A percentile compares a stretch with the other conserved stretches of the same genome.
Evolutionary conservation across 2,329 filamentous ascomycete genomes (phyloP).

Genomic region (Aaosphaeria pasadenensis): DNA sequence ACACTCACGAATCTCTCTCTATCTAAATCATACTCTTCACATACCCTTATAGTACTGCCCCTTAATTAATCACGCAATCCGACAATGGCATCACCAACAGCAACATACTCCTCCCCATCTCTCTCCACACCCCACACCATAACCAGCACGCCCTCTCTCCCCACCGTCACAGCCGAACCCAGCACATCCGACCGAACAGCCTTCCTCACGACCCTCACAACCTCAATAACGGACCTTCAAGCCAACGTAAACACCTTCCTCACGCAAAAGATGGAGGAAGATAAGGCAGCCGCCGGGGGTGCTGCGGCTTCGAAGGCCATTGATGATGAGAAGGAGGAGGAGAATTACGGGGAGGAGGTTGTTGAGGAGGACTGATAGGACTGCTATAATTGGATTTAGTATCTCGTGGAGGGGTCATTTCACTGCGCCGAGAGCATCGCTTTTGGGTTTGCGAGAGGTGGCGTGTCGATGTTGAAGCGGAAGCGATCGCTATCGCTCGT

Average conservation of each 20-base stretch:
- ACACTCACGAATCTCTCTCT: too few species aligned
- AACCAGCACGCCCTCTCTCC: slow-evolving; percentile 42
- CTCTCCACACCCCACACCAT: slow-evolving; percentile 10
- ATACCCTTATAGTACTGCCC: too few species aligned
- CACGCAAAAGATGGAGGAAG: slow-evolving; percentile 71
- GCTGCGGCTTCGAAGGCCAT: slow-evolving; percentile 6
- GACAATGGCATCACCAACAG: slow-evolving; percentile 40
- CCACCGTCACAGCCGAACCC: slow-evolving; percentile 14
- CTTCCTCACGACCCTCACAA: slow-evolving; percentile 60
- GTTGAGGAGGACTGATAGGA: slow-evolving; percentile 63
- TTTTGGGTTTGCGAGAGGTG: too few species aligned
- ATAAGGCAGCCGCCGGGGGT: slow-evolving; percentile 47
- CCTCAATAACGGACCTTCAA: slow-evolving; percentile 59
- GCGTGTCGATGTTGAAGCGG: too few species aligned
- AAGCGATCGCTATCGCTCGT: too few species aligned
- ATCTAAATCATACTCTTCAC: too few species aligned
- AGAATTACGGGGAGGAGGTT: slow-evolving; percentile 83
- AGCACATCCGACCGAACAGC: slow-evolving; percentile 51
- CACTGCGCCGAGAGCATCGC: too few species aligned
- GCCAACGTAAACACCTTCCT: slow-evolving; percentile 67
- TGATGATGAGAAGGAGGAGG: slow-evolving; percentile 51
- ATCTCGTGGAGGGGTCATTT: too few species aligned
- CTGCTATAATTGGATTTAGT: too few species aligned
- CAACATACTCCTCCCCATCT: slow-evolving; percentile 53
- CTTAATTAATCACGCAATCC: too few species aligned